Percentiles rank a stretch among this genome's conserved stretches.
These are phyloP conservation scores for Aspergillus sp. DNA, from an alignment of 2,329 filamentous ascomycete genomes.

Conservation along the genomic window DNA sequence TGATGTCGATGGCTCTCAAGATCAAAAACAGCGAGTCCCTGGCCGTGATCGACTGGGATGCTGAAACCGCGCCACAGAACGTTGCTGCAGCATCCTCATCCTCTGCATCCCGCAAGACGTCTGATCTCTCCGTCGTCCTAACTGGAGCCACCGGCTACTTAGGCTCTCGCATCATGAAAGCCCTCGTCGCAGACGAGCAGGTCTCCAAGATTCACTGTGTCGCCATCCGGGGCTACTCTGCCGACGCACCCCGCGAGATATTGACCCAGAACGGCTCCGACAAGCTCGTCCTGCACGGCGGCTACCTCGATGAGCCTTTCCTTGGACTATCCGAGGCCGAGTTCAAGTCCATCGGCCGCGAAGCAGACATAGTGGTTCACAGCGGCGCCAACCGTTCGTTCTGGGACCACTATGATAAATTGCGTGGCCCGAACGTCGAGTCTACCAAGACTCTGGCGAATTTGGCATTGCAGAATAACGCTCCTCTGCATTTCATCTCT, in stretches of 20 bases:
- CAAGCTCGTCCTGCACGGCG: not conserved
- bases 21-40: not conserved
- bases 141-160: slow-evolving; percentile 14
- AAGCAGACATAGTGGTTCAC: slow-evolving; percentile 25
- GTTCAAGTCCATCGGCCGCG: not conserved
- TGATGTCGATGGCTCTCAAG: not conserved
- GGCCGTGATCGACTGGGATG: not conserved
- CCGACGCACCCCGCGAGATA: not conserved
- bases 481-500: slow-evolving; percentile 35
- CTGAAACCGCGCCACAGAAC: not conserved
- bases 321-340: not conserved
- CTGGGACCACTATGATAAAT: slow-evolving; percentile 29
- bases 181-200: not conserved
- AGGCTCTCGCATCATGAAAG: slow-evolving; percentile 3
- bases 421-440: slow-evolving; percentile 28
- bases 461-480: slow-evolving; percentile 19
- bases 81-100: not conserved
- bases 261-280: not conserved
- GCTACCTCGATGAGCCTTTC: not conserved
- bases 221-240: not conserved
- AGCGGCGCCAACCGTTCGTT: slow-evolving; percentile 29
- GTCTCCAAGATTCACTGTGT: slow-evolving; percentile 11
- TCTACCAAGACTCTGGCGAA: slow-evolving; percentile 26
- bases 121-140: slow-evolving; percentile 2
- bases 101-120: not conserved